phyloP scores from a whole-genome alignment of 805 yeast species.

The Candida easanensis region DNA sequence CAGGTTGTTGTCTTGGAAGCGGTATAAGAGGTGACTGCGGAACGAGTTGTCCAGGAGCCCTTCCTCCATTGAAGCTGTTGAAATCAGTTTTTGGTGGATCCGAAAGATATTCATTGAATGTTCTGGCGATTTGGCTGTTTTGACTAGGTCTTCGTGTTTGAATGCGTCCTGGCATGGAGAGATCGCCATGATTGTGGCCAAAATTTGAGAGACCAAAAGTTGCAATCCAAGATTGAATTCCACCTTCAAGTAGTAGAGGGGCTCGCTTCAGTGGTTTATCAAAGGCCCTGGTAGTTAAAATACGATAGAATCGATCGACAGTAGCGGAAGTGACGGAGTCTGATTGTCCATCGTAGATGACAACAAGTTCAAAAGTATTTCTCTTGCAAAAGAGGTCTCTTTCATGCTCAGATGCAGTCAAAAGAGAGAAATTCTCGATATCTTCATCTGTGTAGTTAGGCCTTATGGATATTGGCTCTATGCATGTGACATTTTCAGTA shows the following conservation, averaged over 20 bases:
- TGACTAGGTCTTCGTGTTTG: conserved; percentile 12
- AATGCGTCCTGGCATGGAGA: conserved; percentile 15
- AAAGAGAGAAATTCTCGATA: conserved; percentile 57
- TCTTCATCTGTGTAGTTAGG: conserved; percentile 56
- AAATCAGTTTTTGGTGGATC: conserved; percentile 21
- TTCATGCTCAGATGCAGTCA: conserved; percentile 56
- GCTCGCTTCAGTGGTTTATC: conserved; percentile 35
- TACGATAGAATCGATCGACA: conserved; percentile 16
- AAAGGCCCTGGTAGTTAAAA: conserved; percentile 36
- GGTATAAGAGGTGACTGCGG: conserved; percentile 1
- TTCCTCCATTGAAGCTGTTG: background rate
- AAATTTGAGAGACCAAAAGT: conserved; percentile 16
- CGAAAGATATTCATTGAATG: conserved; percentile 18
- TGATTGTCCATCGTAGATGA: conserved; percentile 42
- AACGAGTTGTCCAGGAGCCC: background rate
- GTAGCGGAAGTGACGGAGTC: conserved; percentile 1
- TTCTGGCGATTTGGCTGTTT: conserved; percentile 7
- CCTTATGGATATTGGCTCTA: conserved; percentile 68
- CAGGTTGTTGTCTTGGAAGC: conserved; percentile 7
- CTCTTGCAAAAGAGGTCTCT: conserved; percentile 51
- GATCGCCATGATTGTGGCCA: conserved; percentile 22
- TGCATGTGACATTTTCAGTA: conserved; percentile 57
- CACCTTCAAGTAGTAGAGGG: conserved; percentile 53
- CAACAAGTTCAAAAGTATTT: conserved; percentile 55
- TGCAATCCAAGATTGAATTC: conserved; percentile 45